These are phyloP conservation scores for Rhizophagus clarus DNA, from an alignment of 192 early-diverging fungal genomes.

Conservation along the genomic window DNA sequence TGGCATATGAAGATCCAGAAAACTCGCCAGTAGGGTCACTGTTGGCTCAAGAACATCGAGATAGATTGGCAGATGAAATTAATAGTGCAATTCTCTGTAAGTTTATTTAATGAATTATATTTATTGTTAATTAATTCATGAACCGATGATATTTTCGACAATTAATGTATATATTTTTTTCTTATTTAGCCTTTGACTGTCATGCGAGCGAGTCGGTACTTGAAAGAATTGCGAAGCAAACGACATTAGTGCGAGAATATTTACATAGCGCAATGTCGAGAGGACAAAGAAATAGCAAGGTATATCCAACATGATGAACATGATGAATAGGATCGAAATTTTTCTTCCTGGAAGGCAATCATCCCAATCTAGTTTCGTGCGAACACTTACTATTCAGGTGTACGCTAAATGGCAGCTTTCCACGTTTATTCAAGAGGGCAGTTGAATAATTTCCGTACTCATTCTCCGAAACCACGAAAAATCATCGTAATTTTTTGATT, in stretches of 20 bases:
- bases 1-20: constrained; percentile 65
- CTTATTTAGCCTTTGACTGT: constrained; percentile 43
- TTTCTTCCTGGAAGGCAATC: constrained; percentile 2
- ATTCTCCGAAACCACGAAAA: background rate
- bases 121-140: constrained; percentile 11
- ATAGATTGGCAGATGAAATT: constrained; percentile 58
- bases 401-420: constrained; percentile 14
- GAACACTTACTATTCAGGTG: constrained; percentile 7
- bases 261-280: constrained; percentile 47
- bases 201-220: constrained; percentile 50
- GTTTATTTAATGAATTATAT: background rate
- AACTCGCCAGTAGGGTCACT: constrained; percentile 54
- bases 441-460: background rate
- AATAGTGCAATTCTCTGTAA: constrained; percentile 70
- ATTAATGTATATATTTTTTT: background rate
- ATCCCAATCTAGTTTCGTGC: constrained; percentile 8
- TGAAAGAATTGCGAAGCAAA: constrained; percentile 58
- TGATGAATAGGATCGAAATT: background rate
- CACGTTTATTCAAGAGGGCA: constrained; percentile 14
- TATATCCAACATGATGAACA: background rate
- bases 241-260: constrained; percentile 57
- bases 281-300: background rate
- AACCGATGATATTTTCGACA: background rate
- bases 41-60: constrained; percentile 56
- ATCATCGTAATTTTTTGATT: background rate